Evolutionary conservation across 2,329 filamentous ascomycete genomes (phyloP), one percentile per base, ranked within the genome.

Genomic region (Ramularia collo-cygni): DNA sequence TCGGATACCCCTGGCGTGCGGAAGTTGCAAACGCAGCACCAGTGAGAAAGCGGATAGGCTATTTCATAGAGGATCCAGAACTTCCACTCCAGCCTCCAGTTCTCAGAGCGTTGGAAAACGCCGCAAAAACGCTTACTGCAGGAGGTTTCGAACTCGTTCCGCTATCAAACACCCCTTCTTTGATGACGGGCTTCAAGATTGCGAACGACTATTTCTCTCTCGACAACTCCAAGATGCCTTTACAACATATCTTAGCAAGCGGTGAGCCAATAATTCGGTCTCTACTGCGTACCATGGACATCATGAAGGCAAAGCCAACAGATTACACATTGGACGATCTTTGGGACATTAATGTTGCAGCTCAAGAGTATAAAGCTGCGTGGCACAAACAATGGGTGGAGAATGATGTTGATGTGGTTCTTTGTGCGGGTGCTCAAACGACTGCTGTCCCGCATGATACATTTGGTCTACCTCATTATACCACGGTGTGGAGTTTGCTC

Each of bases 371-470:
- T 7, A 26, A 58, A 4, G 59, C 65, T 13, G 35, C 19, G 2
- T 77, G 66, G 61, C 64, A 69, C 12, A 59, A 61, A 26, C 29
- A 64, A 0, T 66, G 70, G 56, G 55, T 62, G 1, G 54, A 66
- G 13, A 53, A 72, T 13, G 52, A 61, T 6, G 55, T 78, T 3
- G 75, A 78, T 55, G 68, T 67, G 0, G 54, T 77, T 0, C 37
- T 79, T n/a, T 65, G 64, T 37, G 65, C 70, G 3, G 64, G 65
- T 3, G 67, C 72, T 4, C 69, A 72, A 47, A 66, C 60, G 9
- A 75, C 72, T 0, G 73, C 75, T 0, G 66, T 71, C 1, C 60
- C 59, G 13, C 71, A 77, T 51, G 74, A 78, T 52, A 65, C 60
- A 0, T 77, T 69, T 53, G 66, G 69, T 0, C 18, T 63, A 0